A percentile compares a stretch with the other conserved stretches of the same genome.
These are phyloP conservation scores for Sporobolomyces roseus DNA, from an alignment of 768 basidiomycete species.

Conservation along the genomic window DNA sequence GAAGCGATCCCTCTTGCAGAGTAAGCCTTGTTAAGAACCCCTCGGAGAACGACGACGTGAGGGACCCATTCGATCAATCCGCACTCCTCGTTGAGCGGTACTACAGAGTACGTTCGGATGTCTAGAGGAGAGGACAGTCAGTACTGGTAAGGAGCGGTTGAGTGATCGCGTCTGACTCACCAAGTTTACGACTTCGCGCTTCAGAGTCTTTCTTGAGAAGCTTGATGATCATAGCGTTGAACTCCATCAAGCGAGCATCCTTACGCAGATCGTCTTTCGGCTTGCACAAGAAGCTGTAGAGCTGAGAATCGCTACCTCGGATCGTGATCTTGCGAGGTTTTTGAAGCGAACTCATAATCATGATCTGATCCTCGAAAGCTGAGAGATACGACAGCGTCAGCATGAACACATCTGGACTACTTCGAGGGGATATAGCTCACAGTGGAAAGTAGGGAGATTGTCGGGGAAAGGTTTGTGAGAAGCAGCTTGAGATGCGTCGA, in stretches of 20 bases:
- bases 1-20: conserved; percentile 54
- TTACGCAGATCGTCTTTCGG: conserved; percentile 96
- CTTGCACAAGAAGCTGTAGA: conserved; percentile 89
- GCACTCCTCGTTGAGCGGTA: conserved; percentile 93
- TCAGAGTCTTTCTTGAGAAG: conserved; percentile 89
- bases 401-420: not conserved
- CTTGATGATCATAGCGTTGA: conserved; percentile 96
- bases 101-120: conserved; percentile 97
- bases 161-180: conserved; percentile 58
- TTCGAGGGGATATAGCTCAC: conserved; percentile 52
- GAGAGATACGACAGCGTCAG: conserved; percentile 46
- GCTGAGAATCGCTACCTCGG: conserved; percentile 71
- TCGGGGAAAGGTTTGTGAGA: conserved; percentile 75
- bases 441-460: conserved; percentile 68
- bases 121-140: conserved; percentile 55
- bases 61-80: conserved; percentile 99
- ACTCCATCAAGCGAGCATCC: conserved; percentile 95
- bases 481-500: conserved; percentile 56
- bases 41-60: conserved; percentile 77
- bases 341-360: conserved; percentile 85
- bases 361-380: conserved; percentile 71
- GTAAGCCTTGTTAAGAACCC: conserved; percentile 68
- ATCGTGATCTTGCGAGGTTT: conserved; percentile 88
- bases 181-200: conserved; percentile 79
- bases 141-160: not conserved